Evolutionary conservation across 1,284 basidiomycete genomes (phyloP).

Genomic region (Leccinum glutinopallens): DNA sequence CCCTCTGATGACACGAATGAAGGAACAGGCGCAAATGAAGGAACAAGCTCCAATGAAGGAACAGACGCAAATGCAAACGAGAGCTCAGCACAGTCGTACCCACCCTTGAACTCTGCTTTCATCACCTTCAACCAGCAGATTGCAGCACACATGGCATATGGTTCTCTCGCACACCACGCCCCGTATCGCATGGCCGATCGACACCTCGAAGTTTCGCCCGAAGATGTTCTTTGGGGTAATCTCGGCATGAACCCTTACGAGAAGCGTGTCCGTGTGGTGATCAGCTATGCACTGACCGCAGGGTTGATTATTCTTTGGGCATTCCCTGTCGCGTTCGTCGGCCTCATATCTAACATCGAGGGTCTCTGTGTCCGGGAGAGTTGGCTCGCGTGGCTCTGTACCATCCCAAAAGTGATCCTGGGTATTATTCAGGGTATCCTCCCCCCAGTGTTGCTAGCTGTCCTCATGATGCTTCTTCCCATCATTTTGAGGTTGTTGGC

Average conservation of each 20-base stretch:
- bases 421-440: slow-evolving; percentile 93
- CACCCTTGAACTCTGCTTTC: slow-evolving; percentile 84
- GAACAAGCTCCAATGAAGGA: slow-evolving; percentile 15
- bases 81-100: slow-evolving; percentile 50
- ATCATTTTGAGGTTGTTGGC: slow-evolving; percentile 81
- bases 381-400: slow-evolving; percentile 87
- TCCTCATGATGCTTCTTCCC: slow-evolving; percentile 91
- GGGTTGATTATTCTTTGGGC: slow-evolving; percentile 75
- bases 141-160: slow-evolving; percentile 84
- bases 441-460: slow-evolving; percentile 82
- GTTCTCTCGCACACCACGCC: slow-evolving; percentile 73
- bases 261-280: slow-evolving; percentile 59
- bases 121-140: slow-evolving; percentile 94
- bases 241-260: slow-evolving; percentile 90
- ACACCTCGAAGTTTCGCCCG: slow-evolving; percentile 75
- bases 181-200: slow-evolving; percentile 75
- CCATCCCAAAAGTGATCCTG: slow-evolving; percentile 59
- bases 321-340: slow-evolving; percentile 84
- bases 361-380: slow-evolving; percentile 62
- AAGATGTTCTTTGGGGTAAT: slow-evolving; percentile 92
- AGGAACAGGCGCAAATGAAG: slow-evolving; percentile 17
- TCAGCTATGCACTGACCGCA: slow-evolving; percentile 64
- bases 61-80: slow-evolving; percentile 25
- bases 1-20: slow-evolving; percentile 19
- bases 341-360: slow-evolving; percentile 82